These are phyloP conservation scores for Coemansia sp. DNA, from an alignment of 192 early-diverging fungal species.

Conservation along the genomic window DNA sequence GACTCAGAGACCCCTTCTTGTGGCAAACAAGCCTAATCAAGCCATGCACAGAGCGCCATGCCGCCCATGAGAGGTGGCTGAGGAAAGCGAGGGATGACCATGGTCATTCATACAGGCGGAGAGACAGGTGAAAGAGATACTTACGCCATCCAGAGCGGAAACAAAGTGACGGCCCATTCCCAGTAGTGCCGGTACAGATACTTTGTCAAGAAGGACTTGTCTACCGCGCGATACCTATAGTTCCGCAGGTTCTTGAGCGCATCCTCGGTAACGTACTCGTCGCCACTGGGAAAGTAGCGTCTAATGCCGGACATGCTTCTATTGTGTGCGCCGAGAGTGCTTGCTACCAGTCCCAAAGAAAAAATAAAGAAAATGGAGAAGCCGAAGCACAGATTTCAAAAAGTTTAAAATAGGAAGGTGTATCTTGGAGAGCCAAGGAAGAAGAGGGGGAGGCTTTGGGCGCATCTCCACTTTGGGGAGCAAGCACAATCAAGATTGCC, in stretches of 20 bases:
- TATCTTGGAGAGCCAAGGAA: neutral
- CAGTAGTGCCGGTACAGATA: constrained; percentile 86
- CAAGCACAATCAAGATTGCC: neutral
- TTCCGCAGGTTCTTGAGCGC: constrained; percentile 68
- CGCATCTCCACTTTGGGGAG: neutral
- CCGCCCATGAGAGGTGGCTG: neutral
- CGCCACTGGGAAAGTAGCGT: constrained; percentile 46
- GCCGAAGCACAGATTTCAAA: constrained; percentile 4
- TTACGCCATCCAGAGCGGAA: constrained; percentile 94
- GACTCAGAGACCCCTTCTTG: neutral
- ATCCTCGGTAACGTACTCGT: constrained; percentile 65
- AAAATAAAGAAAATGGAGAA: neutral
- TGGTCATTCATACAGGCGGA: neutral
- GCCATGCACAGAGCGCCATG: constrained; percentile 1
- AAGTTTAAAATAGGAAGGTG: neutral
- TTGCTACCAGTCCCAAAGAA: neutral
- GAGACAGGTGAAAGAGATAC: constrained; percentile 33
- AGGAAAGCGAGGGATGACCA: neutral
- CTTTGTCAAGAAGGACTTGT: constrained; percentile 79
- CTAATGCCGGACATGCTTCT: constrained; percentile 25
- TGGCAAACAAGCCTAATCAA: neutral
- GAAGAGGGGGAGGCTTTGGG: neutral
- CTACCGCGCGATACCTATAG: constrained; percentile 78
- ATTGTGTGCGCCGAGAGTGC: constrained; percentile 5
- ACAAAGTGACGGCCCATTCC: constrained; percentile 83